Percentiles rank a stretch among this genome's conserved stretches.
Conservation (phyloP, 805 yeast species). For the Lipomyces sp. region DNA sequence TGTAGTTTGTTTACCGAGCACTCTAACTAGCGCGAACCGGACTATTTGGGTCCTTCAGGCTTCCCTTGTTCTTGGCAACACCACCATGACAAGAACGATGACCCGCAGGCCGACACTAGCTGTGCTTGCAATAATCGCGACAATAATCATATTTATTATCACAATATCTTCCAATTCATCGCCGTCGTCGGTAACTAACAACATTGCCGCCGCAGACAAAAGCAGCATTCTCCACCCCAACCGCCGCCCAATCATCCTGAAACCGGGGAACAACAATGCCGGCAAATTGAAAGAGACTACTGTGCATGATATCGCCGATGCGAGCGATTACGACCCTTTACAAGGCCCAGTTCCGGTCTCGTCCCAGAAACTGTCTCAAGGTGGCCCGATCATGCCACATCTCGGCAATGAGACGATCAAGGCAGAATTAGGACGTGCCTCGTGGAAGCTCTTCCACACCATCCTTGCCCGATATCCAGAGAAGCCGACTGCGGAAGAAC, state of each 20-base stretch:
- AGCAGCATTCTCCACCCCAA: background rate
- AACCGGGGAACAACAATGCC: constrained; percentile 7
- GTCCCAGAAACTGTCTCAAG: constrained; percentile 33
- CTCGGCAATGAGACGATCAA: constrained; percentile 84
- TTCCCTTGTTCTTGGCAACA: background rate
- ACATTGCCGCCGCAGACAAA: background rate
- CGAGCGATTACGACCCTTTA: constrained; percentile 37
- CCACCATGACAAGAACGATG: constrained; percentile 17
- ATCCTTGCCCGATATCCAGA: constrained; percentile 92
- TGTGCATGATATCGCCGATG: constrained; percentile 34
- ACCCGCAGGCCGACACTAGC: constrained; percentile 19
- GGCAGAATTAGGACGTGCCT: constrained; percentile 86
- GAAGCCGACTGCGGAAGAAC: constrained; percentile 67
- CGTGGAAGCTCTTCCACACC: constrained; percentile 93
- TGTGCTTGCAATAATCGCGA: constrained; percentile 9
- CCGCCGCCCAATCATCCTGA: background rate
- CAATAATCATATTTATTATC: constrained; percentile 18
- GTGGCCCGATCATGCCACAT: constrained; percentile 81
- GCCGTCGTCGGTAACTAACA: background rate
- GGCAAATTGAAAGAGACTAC: background rate
- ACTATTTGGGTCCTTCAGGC: no score
- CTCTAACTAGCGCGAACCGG: no score
- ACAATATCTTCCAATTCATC: constrained; percentile 17
- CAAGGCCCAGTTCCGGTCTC: constrained; percentile 35
- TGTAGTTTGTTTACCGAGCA: no score